Base-by-base conservation (phyloP, 2,329 filamentous ascomycete species). In the Lecanicillium sp. region DNA sequence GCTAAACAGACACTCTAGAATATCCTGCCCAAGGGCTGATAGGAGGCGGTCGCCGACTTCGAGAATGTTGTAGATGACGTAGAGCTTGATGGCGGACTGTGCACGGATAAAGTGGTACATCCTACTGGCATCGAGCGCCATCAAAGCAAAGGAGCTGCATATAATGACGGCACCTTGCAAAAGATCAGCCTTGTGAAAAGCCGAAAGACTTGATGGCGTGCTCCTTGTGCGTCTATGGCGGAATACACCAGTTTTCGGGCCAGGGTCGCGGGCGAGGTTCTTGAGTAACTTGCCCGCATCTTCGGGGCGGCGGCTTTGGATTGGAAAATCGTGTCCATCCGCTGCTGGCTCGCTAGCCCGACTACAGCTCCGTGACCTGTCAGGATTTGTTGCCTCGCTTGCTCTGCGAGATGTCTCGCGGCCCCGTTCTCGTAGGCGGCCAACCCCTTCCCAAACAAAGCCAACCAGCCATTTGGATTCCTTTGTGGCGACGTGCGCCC, bases 91-190 rank as follows among this genome's bases (percentile, higher is more conserved):
- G 7, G 90, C 89, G 2, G 89, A 90, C 59, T 98, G 92, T 0
- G 88, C 92, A 33, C 90, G 83, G 51, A 98, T 95, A 52, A 89
- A 89, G 59, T 98, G 92, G 55, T 98, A 98, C 86, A 96, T 95
- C 37, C 89, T 79, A 55, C 89, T 95, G 5, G 92, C 92, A 57
- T 98, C 94, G 33, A 98, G 82, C 17, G 78, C 81, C 80, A 95
- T 90, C 36, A 98, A 68, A 12, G 90, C 78, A 37, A 83, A 68
- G 50, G 86, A 94, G 54, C 87, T 95, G 52, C 77, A 80, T 35
- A 95, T 75, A 44, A 98, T 90, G 42, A 98, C 74, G 15, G 87
- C 69, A 0, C 92, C 92, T 59, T 94, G 94, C 3, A 98, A 70
- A 11, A 98, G 75, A 60, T 98, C 92, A 9, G 92, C 92, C 60